These are phyloP conservation scores for Venturiaceae sp. DNA, from an alignment of 2,329 filamentous ascomycete genomes.

Conservation along the genomic window DNA sequence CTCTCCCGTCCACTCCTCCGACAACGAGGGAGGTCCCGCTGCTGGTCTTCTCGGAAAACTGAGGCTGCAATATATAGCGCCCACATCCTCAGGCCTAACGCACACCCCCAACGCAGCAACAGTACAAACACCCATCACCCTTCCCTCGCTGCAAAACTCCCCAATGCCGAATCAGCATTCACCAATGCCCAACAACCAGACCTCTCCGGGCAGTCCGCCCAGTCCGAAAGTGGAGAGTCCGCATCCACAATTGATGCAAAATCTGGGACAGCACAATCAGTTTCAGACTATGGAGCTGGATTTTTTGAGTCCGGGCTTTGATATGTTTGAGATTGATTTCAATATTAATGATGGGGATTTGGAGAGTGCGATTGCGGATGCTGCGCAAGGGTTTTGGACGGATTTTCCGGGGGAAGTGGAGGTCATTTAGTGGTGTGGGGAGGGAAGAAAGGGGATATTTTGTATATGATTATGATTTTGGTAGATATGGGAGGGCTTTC, in stretches of 20 bases:
- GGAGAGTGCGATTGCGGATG: slow-evolving; percentile 7
- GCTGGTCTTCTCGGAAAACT: not conserved
- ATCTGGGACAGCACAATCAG: not conserved
- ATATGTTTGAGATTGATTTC: slow-evolving; percentile 8
- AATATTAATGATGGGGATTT: slow-evolving; percentile 7
- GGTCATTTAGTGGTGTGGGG: not conserved
- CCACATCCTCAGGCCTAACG: not conserved
- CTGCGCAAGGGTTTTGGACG: slow-evolving; percentile 7
- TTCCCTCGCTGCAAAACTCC: not conserved
- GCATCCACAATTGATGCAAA: too few species aligned
- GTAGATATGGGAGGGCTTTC: too few species aligned
- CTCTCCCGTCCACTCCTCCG: slow-evolving; percentile 18
- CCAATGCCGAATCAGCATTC: not conserved
- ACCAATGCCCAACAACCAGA: not conserved
- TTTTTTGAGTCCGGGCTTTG: not conserved
- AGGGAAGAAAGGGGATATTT: not conserved
- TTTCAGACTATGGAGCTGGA: not conserved
- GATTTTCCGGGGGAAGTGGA: slow-evolving; percentile 9
- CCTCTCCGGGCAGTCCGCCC: too few species aligned
- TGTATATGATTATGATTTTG: too few species aligned
- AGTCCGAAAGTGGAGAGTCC: not conserved
- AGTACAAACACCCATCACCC: not conserved
- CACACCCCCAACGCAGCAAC: not conserved
- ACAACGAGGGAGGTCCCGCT: not conserved
- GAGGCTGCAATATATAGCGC: not conserved